Base-by-base conservation (phyloP, 208 protist genomes). In the Leishmania turanica region DNA sequence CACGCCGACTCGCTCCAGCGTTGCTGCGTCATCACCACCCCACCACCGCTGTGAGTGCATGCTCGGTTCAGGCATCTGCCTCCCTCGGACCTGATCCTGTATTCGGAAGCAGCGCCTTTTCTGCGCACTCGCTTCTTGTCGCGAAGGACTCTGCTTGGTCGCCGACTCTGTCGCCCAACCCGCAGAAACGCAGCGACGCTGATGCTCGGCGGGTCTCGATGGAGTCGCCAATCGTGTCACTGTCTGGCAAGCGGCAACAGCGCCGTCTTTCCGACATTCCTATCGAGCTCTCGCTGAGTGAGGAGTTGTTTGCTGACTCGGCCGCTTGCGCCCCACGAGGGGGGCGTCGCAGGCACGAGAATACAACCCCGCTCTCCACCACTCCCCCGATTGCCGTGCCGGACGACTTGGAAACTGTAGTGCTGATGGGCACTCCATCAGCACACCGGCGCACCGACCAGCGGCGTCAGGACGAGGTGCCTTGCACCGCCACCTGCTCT, bases 401-500 rank as follows among this genome's bases (percentile, higher is more conserved):
- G 27, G 78, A 71, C 34, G 78, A 86, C 15, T 34, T 86, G 24
- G 82, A 86, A 49, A 82, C 78, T 24, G 78, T 79, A 56, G n/a
- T 82, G 77, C 68, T 86, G 13, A 56, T 75, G 9, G 77, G 58
- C 49, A 86, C 82, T 19, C 77, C 82, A 27, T 78, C 58, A 17
- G 68, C 37, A 21, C 13, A 34, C 49, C 62, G 51, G 21, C 24
- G n/a, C 70, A 42, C 34, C n/a, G 51, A 5, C 15, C 49, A 51
- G 40, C 47, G 19, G n/a, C 34, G 31, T 34, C 49, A 42, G n/a
- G 15, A 58, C 1, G 37, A 17, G 19, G 58, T 31, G 56, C 60
- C 27, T 15, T 58, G 40, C 62, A 53, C 37, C 27, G 42, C 3
- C n/a, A 56, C 42, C 40, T 70, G 42, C 42, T 78, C 81, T 13